Percentiles rank a stretch among this genome's conserved stretches.
phyloP scores from a whole-genome alignment of 2,329 filamentous ascomycete genomes.

The Scedosporium dehoogii region DNA sequence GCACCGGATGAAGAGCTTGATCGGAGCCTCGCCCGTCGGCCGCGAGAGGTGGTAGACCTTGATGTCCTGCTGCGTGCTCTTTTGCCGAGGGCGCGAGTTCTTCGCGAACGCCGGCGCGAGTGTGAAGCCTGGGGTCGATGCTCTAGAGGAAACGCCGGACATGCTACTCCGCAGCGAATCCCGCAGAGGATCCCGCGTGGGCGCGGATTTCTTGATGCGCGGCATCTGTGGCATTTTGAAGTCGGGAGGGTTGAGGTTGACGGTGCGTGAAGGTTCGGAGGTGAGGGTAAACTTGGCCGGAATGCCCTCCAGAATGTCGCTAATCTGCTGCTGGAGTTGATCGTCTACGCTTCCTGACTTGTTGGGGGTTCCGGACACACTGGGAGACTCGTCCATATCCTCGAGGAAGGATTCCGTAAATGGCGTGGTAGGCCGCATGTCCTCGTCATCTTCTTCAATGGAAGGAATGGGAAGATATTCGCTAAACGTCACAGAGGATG shows the following conservation, averaged over 20 bases:
- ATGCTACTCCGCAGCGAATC: conserved; percentile 38
- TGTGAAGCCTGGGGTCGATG: conserved; percentile 57
- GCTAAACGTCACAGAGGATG: conserved; percentile 7
- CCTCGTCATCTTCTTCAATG: conserved; percentile 5
- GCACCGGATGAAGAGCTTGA: conserved; percentile 88
- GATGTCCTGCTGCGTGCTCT: conserved; percentile 55
- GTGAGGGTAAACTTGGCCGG: conserved; percentile 71
- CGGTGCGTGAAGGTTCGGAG: conserved; percentile 31
- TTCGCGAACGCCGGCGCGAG: conserved; percentile 51
- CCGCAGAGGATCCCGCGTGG: conserved; percentile 30
- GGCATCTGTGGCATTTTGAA: conserved; percentile 42
- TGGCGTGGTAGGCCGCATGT: conserved; percentile 3
- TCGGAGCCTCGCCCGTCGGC: conserved; percentile 72
- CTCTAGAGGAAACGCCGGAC: conserved; percentile 44
- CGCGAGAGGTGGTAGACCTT: conserved; percentile 87
- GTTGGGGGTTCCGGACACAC: conserved; percentile 23
- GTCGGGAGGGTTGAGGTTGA: conserved; percentile 50
- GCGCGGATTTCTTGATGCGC: conserved; percentile 28
- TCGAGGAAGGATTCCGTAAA: conserved; percentile 26
- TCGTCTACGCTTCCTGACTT: conserved; percentile 39
- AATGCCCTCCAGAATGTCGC: conserved; percentile 65
- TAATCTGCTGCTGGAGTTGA: conserved; percentile 70
- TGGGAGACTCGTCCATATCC: conserved; percentile 32
- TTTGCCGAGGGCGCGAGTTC: conserved; percentile 32
- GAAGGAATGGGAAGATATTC: conserved; percentile 5